A percentile compares a stretch with the other conserved stretches of the same genome.
These are phyloP conservation scores for Fallopia convolvulus DNA, from an alignment of 148 eudicot genomes.

Conservation along the genomic window DNA sequence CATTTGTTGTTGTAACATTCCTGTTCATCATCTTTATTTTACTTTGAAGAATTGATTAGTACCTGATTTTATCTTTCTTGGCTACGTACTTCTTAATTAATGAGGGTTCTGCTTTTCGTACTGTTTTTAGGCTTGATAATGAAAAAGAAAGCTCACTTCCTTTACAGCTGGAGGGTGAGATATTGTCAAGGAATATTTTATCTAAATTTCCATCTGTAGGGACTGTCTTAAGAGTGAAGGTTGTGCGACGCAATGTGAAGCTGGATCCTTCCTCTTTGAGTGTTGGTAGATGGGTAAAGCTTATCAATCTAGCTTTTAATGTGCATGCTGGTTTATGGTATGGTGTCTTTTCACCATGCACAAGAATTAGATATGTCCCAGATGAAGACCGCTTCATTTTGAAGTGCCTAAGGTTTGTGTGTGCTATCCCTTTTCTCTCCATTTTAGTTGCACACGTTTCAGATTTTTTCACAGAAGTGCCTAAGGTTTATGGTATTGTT, in stretches of 20 bases:
- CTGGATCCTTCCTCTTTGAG: conserved; percentile 42
- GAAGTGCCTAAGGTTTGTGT: conserved; percentile 48
- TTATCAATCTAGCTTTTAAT: conserved; percentile 38
- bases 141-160: conserved; percentile 57
- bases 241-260: conserved; percentile 34
- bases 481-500: no score
- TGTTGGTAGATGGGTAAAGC: conserved; percentile 62
- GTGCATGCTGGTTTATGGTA: conserved; percentile 52
- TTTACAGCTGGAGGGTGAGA: conserved; percentile 45
- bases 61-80: neutral
- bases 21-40: neutral
- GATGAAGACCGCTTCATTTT: conserved; percentile 42
- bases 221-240: conserved; percentile 55
- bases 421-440: neutral
- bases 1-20: neutral
- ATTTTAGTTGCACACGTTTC: neutral
- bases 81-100: neutral
- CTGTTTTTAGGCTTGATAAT: conserved; percentile 45
- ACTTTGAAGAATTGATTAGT: neutral
- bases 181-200: conserved; percentile 50
- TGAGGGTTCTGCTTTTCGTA: neutral
- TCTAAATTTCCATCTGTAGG: conserved; percentile 65
- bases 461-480: neutral
- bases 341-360: conserved; percentile 49
- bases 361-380: conserved; percentile 54